phyloP scores from a whole-genome alignment of 2,329 filamentous ascomycete species.

The Diaporthe caulivora region DNA sequence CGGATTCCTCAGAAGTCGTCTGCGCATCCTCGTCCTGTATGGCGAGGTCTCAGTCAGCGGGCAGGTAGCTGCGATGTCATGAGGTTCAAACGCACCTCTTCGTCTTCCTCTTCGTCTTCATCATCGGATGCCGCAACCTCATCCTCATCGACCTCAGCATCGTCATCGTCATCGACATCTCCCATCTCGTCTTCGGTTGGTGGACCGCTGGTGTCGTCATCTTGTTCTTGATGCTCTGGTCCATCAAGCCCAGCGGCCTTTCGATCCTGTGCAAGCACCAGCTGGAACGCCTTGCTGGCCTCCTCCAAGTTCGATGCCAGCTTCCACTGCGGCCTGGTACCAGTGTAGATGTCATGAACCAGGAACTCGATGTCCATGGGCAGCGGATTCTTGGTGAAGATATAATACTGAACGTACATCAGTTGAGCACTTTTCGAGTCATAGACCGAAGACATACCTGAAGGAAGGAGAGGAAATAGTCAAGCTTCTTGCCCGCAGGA shows the following conservation, averaged over 20 bases:
- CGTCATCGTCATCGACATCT: conserved; percentile 65
- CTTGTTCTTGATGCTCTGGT: conserved; percentile 73
- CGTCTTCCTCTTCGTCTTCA: conserved; percentile 69
- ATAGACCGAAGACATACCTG: conserved; percentile 65
- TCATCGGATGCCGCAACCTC: conserved; percentile 68
- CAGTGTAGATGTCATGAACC: conserved; percentile 88
- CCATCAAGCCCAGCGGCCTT: conserved; percentile 82
- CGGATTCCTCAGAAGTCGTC: conserved; percentile 68
- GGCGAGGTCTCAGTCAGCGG: conserved; percentile 40
- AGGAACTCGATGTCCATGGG: conserved; percentile 99
- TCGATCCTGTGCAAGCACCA: conserved; percentile 91
- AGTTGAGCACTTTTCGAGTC: neutral
- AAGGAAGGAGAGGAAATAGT: conserved; percentile 97
- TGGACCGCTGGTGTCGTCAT: conserved; percentile 77
- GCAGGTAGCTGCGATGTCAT: too few species aligned
- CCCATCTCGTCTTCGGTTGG: conserved; percentile 83
- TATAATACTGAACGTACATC: conserved; percentile 78
- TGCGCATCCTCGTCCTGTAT: conserved; percentile 63
- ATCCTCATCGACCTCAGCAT: conserved; percentile 68
- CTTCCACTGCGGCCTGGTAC: conserved; percentile 93
- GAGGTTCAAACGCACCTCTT: conserved; percentile 59
- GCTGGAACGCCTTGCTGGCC: conserved; percentile 84
- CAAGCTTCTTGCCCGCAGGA: conserved; percentile 93
- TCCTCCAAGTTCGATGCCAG: conserved; percentile 84
- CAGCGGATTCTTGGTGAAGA: conserved; percentile 87